Evolutionary conservation across 2,329 filamentous ascomycete species (phyloP).

Genomic region (Rhexocercosporidium sp.): DNA sequence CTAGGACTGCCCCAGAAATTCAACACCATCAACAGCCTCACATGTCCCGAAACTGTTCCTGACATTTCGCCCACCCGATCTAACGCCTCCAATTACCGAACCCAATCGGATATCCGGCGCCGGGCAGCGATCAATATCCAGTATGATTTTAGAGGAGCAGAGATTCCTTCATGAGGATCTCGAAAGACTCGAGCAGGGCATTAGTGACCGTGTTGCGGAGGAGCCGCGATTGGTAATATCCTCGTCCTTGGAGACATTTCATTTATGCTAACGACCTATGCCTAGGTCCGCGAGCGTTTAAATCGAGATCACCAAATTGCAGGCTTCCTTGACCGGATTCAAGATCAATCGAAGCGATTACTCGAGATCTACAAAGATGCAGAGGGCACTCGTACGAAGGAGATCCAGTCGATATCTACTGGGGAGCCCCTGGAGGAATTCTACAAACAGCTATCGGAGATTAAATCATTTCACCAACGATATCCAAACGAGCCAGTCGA

Average conservation of each 20-base stretch:
- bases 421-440: constrained; percentile 92
- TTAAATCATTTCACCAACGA: constrained; percentile 86
- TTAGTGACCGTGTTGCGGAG: constrained; percentile 85
- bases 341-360: constrained; percentile 81
- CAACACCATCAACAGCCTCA: constrained; percentile 18
- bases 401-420: constrained; percentile 82
- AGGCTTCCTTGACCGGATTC: constrained; percentile 85
- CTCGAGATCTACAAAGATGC: constrained; percentile 85
- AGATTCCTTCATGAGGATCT: constrained; percentile 94
- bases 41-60: neutral
- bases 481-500: constrained; percentile 96
- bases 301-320: constrained; percentile 91
- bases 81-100: neutral
- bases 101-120: neutral
- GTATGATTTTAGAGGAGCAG: constrained; percentile 90
- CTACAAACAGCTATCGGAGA: constrained; percentile 79
- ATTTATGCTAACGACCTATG: constrained; percentile 17
- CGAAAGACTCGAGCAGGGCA: constrained; percentile 92
- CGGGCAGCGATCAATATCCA: constrained; percentile 25
- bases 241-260: neutral
- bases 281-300: constrained; percentile 83
- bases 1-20: neutral
- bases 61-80: neutral
- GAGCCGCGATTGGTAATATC: constrained; percentile 81
- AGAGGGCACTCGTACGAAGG: constrained; percentile 72